A percentile compares a stretch with the other conserved stretches of the same genome.
Conservation (phyloP, 345 rosid genomes). For the Dimocarpus longan region DNA sequence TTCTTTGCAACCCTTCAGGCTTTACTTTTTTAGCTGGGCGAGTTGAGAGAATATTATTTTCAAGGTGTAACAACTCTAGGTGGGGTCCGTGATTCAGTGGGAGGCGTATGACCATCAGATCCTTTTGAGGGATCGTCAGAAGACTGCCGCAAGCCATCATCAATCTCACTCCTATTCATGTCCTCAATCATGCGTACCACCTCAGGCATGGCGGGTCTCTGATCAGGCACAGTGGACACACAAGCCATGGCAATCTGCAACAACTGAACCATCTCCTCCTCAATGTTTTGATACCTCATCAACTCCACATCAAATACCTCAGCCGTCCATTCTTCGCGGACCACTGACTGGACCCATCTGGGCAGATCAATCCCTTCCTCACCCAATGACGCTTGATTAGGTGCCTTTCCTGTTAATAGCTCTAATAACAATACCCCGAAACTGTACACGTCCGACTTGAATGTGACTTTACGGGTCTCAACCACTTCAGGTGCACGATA, state of each 20-base stretch:
- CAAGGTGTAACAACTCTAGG: constrained; percentile 61
- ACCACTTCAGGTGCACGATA: constrained; percentile 92
- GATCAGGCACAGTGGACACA: constrained; percentile 86
- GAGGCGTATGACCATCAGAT: constrained; percentile 88
- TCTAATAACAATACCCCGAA: constrained; percentile 88
- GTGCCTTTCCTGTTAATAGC: constrained; percentile 87
- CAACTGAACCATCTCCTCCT: constrained; percentile 98
- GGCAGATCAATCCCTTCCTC: constrained; percentile 98
- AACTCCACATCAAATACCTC: constrained; percentile 94
- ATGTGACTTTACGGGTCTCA: constrained; percentile 73
- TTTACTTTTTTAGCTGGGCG: too few relatives aligned
- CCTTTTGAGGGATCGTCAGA: constrained; percentile 97
- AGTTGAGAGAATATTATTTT: not conserved
- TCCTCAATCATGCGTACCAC: constrained; percentile 92
- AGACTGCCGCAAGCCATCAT: constrained; percentile 83
- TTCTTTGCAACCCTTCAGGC: not conserved
- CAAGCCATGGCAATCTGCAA: constrained; percentile 95
- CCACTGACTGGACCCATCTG: constrained; percentile 96
- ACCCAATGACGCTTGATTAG: constrained; percentile 91
- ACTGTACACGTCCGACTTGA: constrained; percentile 94
- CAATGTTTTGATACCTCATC: constrained; percentile 87
- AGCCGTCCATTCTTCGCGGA: constrained; percentile 98
- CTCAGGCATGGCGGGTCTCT: constrained; percentile 81
- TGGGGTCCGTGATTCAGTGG: constrained; percentile 69
- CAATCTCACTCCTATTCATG: constrained; percentile 74